A percentile compares a stretch with the other conserved stretches of the same genome.
Evolutionary conservation across 1,139 yeast genomes (phyloP).

Genomic region (Magnusiomyces sp.): DNA sequence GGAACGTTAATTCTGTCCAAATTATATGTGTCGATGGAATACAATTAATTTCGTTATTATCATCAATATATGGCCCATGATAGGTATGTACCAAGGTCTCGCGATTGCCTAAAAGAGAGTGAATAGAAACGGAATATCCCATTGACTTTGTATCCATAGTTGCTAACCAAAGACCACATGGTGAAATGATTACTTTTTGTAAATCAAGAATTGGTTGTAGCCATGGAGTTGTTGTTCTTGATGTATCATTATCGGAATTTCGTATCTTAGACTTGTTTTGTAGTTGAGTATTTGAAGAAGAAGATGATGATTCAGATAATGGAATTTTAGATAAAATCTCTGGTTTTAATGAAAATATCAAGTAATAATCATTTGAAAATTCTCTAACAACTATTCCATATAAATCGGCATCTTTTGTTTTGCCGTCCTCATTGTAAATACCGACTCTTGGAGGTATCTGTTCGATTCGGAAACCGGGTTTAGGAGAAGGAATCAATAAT

Average conservation of each 20-base stretch:
- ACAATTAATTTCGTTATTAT: too few relatives aligned
- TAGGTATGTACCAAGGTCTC: not conserved
- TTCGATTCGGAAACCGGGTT: not conserved
- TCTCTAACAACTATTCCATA: not conserved
- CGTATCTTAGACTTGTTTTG: too few relatives aligned
- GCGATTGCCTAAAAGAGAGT: not conserved
- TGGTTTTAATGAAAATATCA: too few relatives aligned
- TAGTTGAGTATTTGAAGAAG: too few relatives aligned
- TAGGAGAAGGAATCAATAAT: not conserved
- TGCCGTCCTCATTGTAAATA: not conserved
- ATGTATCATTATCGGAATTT: too few relatives aligned
- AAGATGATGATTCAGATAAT: too few relatives aligned
- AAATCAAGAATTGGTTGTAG: not conserved
- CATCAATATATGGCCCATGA: not conserved
- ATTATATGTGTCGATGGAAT: not conserved
- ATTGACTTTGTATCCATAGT: not conserved
- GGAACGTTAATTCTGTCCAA: not conserved
- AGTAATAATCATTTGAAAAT: not conserved
- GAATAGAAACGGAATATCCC: slow-evolving; percentile 1
- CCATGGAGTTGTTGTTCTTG: too few relatives aligned
- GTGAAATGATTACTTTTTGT: not conserved
- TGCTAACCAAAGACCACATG: not conserved
- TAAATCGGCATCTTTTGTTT: not conserved
- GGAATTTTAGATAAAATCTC: too few relatives aligned
- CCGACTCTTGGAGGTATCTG: not conserved